Conservation (phyloP, 176 grass and related monocot species). For the Bolboschoenus planiculmis region DNA sequence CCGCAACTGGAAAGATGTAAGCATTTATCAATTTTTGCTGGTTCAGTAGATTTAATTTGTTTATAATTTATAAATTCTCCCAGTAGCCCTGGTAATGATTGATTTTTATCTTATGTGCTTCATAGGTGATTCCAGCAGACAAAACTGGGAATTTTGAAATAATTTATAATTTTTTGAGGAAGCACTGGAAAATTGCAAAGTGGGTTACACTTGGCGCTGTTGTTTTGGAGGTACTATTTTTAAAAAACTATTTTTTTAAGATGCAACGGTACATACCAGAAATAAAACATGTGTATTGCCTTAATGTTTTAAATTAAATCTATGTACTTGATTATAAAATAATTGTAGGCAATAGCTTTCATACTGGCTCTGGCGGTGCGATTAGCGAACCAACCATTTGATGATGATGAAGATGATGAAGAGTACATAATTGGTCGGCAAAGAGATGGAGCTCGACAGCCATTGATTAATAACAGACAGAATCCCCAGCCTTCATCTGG, state of each 20-base stretch:
- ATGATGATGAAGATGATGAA: constrained; percentile 68
- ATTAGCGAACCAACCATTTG: constrained; percentile 42
- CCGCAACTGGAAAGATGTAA: constrained; percentile 68
- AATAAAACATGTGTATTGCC: not conserved
- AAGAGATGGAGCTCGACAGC: constrained; percentile 43
- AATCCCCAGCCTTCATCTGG: constrained; percentile 32
- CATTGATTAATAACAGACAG: constrained; percentile 50
- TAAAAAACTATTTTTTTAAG: not conserved
- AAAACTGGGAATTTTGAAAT: constrained; percentile 76
- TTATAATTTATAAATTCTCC: not conserved
- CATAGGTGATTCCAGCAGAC: constrained; percentile 56
- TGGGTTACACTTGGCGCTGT: constrained; percentile 80
- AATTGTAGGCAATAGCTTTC: constrained; percentile 63
- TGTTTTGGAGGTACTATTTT: constrained; percentile 58
- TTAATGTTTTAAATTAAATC: not conserved
- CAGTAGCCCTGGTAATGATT: constrained; percentile 10
- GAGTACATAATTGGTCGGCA: constrained; percentile 40
- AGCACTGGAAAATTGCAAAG: constrained; percentile 69
- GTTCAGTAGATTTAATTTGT: constrained; percentile 12
- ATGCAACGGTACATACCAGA: not conserved
- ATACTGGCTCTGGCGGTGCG: constrained; percentile 70
- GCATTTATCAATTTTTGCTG: constrained; percentile 11
- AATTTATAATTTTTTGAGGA: constrained; percentile 73
- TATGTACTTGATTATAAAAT: not conserved
- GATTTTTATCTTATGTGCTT: no score